Base-by-base conservation (phyloP, 1,284 basidiomycete genomes). In the Ceratobasidium sp. region DNA sequence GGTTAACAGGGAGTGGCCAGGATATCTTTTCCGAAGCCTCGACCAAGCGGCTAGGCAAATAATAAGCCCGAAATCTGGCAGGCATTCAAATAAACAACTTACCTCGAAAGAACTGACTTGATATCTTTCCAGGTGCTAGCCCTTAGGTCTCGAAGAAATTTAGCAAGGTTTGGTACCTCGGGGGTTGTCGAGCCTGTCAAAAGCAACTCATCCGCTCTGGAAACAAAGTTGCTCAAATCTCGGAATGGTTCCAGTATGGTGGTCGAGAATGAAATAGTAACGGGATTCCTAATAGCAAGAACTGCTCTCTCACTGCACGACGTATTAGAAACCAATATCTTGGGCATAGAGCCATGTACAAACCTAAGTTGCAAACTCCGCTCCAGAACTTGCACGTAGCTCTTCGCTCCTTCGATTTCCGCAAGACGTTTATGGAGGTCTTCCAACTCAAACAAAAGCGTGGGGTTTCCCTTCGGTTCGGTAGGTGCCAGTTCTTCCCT, bases 361-460 rank as follows among this genome's bases (percentile, higher is more conserved):
- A 72, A 94, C 94, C 93, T 91, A 52, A 92, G 82, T 35, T 82
- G 79, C 71, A 96, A 79, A 6, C 87, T 86, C 74, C 84, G 85
- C 73, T 93, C 85, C 35, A 95, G 80, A 4, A 94, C 81, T 55
- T 85, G 84, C 5, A 92, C 86, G 78, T 96, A 96, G 25, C 84
- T 83, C 74, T 87, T 87, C 8, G 93, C 87, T 60, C 85, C 86
- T 74, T 90, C 83, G 34, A 95, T 81, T 75, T 92, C 89, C 75
- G 86, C 88, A 73, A 96, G 76, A 75, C 84, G 85, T 67, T 85
- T 82, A 76, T 93, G 90, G 68, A 92, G 78, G 0, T 83, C 84
- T 75, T 95, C 91, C 71, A 94, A 82, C 43, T 88, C 88, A 78
- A 96, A 91, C n/a, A 96, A 80, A 12, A 93, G 79, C 0, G 89